Evolutionary conservation across 441 rosid species (phyloP).

Genomic region (Macaranga tanarius): DNA sequence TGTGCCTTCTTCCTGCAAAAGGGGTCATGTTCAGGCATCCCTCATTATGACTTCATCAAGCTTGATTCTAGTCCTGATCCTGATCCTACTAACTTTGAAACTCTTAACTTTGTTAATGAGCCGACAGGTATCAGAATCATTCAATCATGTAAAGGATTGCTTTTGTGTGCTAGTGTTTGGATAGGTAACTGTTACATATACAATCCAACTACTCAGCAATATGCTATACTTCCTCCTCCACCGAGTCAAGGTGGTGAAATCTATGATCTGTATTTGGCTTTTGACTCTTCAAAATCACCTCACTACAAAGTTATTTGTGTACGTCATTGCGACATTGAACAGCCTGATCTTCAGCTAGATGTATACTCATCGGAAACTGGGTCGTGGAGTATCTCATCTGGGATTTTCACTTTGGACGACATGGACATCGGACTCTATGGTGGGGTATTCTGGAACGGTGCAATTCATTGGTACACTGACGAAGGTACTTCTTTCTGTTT

Average conservation of each 20-base stretch:
- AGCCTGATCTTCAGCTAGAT: conserved; percentile 27
- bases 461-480: conserved; percentile 38
- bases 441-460: conserved; percentile 42
- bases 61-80: conserved; percentile 24
- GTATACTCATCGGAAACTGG: conserved; percentile 41
- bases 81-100: conserved; percentile 25
- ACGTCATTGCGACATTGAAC: not conserved
- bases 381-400: conserved; percentile 34
- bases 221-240: conserved; percentile 25
- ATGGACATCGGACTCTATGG: not conserved
- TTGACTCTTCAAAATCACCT: conserved; percentile 46
- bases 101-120: conserved; percentile 27
- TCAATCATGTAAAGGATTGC: conserved; percentile 53
- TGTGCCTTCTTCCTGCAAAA: conserved; percentile 32
- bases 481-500: conserved; percentile 31
- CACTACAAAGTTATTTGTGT: conserved; percentile 42
- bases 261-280: conserved; percentile 38
- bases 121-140: conserved; percentile 25
- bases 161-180: conserved; percentile 35
- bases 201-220: conserved; percentile 49
- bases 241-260: not conserved
- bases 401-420: conserved; percentile 16
- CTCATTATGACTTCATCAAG: conserved; percentile 28
- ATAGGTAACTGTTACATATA: conserved; percentile 33
- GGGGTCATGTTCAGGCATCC: not conserved